phyloP scores from a whole-genome alignment of 345 rosid genomes.

The Linum usitatissimum region DNA sequence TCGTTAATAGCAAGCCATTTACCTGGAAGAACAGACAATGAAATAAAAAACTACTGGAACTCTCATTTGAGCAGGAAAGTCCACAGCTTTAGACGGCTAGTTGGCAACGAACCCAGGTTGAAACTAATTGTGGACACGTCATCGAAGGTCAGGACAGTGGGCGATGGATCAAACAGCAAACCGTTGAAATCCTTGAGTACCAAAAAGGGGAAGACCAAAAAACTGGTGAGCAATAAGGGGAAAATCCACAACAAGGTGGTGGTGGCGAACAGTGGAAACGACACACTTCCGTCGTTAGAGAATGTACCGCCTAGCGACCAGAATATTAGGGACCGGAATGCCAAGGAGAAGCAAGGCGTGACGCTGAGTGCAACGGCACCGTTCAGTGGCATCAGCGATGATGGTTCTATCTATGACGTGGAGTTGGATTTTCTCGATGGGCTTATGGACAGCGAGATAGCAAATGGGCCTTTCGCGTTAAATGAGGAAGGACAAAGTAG shows the following conservation, averaged over 20 bases:
- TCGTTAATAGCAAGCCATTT: conserved; percentile 47
- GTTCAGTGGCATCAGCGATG: conserved; percentile 8
- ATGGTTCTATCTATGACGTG: conserved; percentile 8
- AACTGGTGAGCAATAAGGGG: conserved; percentile 19
- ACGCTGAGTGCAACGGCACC: neutral
- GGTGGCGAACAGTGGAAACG: too few species aligned
- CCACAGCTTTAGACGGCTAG: conserved; percentile 22
- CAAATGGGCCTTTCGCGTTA: conserved; percentile 5
- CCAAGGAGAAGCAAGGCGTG: neutral
- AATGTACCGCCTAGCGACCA: too few species aligned
- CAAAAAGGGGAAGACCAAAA: conserved; percentile 22
- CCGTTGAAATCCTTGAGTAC: too few species aligned
- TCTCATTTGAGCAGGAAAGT: conserved; percentile 46
- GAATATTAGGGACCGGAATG: too few species aligned
- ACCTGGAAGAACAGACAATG: conserved; percentile 65
- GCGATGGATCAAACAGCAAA: conserved; percentile 1
- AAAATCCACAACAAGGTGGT: conserved; percentile 1
- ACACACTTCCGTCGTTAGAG: too few species aligned
- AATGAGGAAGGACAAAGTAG: conserved; percentile 4
- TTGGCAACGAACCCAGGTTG: neutral
- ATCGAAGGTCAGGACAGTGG: neutral
- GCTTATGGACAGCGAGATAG: conserved; percentile 11
- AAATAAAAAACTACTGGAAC: conserved; percentile 64
- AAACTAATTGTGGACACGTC: conserved; percentile 9
- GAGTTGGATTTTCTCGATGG: conserved; percentile 13